Conservation (phyloP, 1,284 basidiomycete genomes). For the Marasmius sp. region DNA sequence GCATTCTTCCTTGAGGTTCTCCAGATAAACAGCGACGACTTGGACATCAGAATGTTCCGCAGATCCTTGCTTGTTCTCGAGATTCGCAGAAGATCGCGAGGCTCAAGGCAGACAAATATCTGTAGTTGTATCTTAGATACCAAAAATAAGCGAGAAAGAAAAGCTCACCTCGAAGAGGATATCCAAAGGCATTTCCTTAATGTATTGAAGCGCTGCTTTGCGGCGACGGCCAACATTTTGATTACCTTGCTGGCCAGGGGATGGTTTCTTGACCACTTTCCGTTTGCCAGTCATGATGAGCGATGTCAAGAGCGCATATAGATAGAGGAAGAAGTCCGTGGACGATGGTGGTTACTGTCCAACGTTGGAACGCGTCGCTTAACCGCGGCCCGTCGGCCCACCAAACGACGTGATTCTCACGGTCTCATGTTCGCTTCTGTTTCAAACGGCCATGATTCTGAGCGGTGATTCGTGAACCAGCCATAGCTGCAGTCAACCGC, state of each 20-base stretch:
- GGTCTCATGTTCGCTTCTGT: no score
- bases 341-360: no score
- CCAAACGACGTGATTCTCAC: no score
- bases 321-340: no score
- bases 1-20: conserved; percentile 2
- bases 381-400: no score
- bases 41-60: conserved; percentile 6
- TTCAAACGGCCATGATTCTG: no score
- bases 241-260: neutral
- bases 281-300: no score
- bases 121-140: neutral
- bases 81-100: conserved; percentile 10
- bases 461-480: no score
- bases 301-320: no score
- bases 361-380: no score
- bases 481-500: no score
- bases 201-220: neutral
- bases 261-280: neutral
- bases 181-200: conserved; percentile 5
- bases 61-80: conserved; percentile 9
- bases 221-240: neutral
- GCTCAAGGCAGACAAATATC: conserved; percentile 5
- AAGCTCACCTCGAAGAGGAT: conserved; percentile 2
- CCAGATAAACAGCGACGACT: conserved; percentile 5
- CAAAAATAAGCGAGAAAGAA: neutral